A percentile compares a stretch with the other conserved stretches of the same genome.
These are phyloP conservation scores for Acacia pycnantha DNA, from an alignment of 331 rosid species.

Conservation along the genomic window DNA sequence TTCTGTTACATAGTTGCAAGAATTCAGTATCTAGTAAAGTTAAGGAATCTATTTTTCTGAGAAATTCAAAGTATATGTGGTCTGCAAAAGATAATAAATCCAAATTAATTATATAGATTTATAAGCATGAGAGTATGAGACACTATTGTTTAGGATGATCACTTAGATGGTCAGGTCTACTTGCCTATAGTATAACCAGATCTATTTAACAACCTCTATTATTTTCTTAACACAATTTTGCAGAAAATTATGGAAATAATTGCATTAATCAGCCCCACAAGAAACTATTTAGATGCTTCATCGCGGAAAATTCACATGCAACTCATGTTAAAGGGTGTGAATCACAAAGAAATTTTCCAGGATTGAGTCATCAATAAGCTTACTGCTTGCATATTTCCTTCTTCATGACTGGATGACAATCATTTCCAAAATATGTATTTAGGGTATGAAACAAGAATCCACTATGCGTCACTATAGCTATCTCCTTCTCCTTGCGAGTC, in stretches of 20 bases:
- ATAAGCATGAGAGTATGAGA: neutral
- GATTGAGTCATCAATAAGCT: slow-evolving; percentile 26
- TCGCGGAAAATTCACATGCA: neutral
- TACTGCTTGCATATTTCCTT: slow-evolving; percentile 63
- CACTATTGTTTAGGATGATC: neutral
- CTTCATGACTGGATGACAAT: slow-evolving; percentile 56
- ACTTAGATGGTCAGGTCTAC: neutral
- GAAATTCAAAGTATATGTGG: neutral
- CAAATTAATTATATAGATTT: neutral
- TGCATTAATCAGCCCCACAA: neutral
- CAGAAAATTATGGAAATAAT: neutral
- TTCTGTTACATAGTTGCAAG: neutral
- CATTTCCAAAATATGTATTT: slow-evolving; percentile 56
- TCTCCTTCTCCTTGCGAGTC: slow-evolving; percentile 74
- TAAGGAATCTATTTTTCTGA: neutral
- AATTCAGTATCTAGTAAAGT: neutral
- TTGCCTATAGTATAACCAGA: neutral
- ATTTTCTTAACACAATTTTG: neutral
- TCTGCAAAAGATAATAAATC: neutral
- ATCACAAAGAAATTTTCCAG: neutral
- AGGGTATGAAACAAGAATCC: slow-evolving; percentile 65
- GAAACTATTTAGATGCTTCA: neutral
- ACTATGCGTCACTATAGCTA: slow-evolving; percentile 73
- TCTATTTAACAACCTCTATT: neutral
- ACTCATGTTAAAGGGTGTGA: neutral